These are phyloP conservation scores for Fusarium tupiense DNA, from an alignment of 2,329 filamentous ascomycete species.

Conservation along the genomic window DNA sequence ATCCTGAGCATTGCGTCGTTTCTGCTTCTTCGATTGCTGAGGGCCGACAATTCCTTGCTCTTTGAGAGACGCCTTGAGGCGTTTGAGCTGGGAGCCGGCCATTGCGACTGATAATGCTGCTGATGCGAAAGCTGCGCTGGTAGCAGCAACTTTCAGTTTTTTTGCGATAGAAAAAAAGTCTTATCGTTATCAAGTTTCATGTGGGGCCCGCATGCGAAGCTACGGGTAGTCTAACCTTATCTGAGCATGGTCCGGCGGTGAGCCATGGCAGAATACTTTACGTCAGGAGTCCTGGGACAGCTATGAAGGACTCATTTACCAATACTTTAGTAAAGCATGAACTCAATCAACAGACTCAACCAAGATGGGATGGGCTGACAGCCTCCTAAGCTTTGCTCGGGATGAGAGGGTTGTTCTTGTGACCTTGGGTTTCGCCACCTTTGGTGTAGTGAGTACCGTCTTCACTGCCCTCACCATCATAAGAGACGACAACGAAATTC, in stretches of 20 bases:
- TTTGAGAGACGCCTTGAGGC: conserved; percentile 88
- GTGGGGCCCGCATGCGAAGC: conserved; percentile 7
- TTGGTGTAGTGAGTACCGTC: conserved; percentile 67
- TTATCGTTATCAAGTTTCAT: conserved; percentile 43
- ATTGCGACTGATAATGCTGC: conserved; percentile 60
- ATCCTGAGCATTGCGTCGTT: conserved; percentile 76
- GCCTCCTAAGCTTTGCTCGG: conserved; percentile 48
- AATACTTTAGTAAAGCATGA: conserved; percentile 19
- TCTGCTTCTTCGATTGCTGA: conserved; percentile 95
- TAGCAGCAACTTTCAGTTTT: conserved; percentile 22
- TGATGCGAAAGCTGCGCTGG: conserved; percentile 22
- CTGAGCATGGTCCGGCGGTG: conserved; percentile 5
- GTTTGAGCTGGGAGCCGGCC: conserved; percentile 96
- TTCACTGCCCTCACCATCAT: conserved; percentile 67
- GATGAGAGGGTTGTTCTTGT: conserved; percentile 65
- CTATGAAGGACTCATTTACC: neutral
- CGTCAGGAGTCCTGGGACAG: conserved; percentile 19
- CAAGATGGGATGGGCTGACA: conserved; percentile 53
- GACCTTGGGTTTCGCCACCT: conserved; percentile 66
- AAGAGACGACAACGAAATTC: conserved; percentile 73
- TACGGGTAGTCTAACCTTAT: conserved; percentile 3
- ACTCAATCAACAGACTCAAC: conserved; percentile 20
- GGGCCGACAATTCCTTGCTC: conserved; percentile 92
- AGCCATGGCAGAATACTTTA: conserved; percentile 22
- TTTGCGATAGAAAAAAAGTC: conserved; percentile 40